A percentile compares a stretch with the other conserved stretches of the same genome.
These are phyloP conservation scores for Tylopilus sp. DNA, from an alignment of 768 basidiomycete species.

Conservation along the genomic window DNA sequence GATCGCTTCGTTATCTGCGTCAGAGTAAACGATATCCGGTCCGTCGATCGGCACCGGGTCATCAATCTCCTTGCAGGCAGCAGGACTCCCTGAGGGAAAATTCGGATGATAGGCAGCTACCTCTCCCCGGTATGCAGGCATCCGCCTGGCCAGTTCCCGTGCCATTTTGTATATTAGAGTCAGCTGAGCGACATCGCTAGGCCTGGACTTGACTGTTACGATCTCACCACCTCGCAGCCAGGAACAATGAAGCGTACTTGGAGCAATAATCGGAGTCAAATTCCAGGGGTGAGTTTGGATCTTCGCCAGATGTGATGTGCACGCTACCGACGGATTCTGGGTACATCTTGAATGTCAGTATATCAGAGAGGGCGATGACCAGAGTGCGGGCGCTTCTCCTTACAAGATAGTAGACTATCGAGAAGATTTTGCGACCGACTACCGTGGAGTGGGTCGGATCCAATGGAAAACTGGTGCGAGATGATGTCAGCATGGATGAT, in stretches of 20 bases:
- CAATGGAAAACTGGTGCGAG: conserved; percentile 23
- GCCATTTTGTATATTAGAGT: conserved; percentile 48
- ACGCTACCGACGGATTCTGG: conserved; percentile 46
- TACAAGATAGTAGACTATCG: conserved; percentile 5
- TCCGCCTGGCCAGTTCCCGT: conserved; percentile 54
- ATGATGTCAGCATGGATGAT: neutral
- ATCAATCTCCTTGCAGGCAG: conserved; percentile 18
- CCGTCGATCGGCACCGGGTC: conserved; percentile 24
- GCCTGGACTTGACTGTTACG: neutral
- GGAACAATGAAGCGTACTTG: conserved; percentile 30
- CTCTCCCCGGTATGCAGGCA: conserved; percentile 34
- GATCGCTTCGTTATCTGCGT: conserved; percentile 34
- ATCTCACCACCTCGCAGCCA: neutral
- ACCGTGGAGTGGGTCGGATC: conserved; percentile 7
- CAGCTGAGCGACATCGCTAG: conserved; percentile 5
- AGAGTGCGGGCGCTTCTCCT: neutral
- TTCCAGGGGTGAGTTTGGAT: conserved; percentile 39
- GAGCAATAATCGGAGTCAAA: conserved; percentile 46
- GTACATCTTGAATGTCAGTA: conserved; percentile 31
- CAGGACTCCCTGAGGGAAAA: conserved; percentile 29
- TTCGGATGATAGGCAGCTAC: conserved; percentile 18
- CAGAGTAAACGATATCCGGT: conserved; percentile 33
- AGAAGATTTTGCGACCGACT: conserved; percentile 28
- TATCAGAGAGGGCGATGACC: neutral
- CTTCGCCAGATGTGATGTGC: conserved; percentile 43